Percentiles rank a stretch among this genome's conserved stretches.
Evolutionary conservation across 768 basidiomycete genomes (phyloP).

Genomic region (Collybia sp.): DNA sequence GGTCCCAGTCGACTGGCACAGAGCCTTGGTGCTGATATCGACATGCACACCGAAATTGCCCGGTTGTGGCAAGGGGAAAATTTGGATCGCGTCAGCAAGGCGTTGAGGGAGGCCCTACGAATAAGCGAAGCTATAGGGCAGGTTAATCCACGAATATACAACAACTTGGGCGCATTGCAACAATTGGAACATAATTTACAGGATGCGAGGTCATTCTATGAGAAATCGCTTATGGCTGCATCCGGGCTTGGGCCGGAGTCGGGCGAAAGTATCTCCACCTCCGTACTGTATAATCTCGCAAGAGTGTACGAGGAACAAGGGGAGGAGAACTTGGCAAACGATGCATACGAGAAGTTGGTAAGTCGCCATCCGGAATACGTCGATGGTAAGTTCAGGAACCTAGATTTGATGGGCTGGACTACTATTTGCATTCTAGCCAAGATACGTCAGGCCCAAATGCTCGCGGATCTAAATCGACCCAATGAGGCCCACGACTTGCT

Average conservation of each 20-base stretch:
- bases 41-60: slow-evolving; percentile 90
- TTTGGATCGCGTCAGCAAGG: slow-evolving; percentile 65
- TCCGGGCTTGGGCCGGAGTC: slow-evolving; percentile 37
- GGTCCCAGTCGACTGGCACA: slow-evolving; percentile 35
- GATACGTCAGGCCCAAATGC: slow-evolving; percentile 84
- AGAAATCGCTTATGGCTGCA: slow-evolving; percentile 64
- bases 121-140: slow-evolving; percentile 49
- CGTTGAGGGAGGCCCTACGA: slow-evolving; percentile 68
- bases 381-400: slow-evolving; percentile 63
- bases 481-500: slow-evolving; percentile 85
- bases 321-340: slow-evolving; percentile 67
- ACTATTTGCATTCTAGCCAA: slow-evolving; percentile 58
- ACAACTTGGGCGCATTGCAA: slow-evolving; percentile 74
- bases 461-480: slow-evolving; percentile 59
- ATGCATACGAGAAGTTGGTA: slow-evolving; percentile 84
- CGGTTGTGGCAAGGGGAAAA: slow-evolving; percentile 84
- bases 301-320: slow-evolving; percentile 86
- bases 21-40: slow-evolving; percentile 69
- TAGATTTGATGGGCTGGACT: slow-evolving; percentile 1
- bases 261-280: slow-evolving; percentile 72
- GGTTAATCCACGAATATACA: slow-evolving; percentile 65
- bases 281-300: slow-evolving; percentile 88
- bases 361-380: slow-evolving; percentile 93
- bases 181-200: slow-evolving; percentile 61
- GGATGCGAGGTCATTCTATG: slow-evolving; percentile 63